These are phyloP conservation scores for Penicillium occitanis DNA, from an alignment of 2,329 filamentous ascomycete genomes.

Conservation along the genomic window DNA sequence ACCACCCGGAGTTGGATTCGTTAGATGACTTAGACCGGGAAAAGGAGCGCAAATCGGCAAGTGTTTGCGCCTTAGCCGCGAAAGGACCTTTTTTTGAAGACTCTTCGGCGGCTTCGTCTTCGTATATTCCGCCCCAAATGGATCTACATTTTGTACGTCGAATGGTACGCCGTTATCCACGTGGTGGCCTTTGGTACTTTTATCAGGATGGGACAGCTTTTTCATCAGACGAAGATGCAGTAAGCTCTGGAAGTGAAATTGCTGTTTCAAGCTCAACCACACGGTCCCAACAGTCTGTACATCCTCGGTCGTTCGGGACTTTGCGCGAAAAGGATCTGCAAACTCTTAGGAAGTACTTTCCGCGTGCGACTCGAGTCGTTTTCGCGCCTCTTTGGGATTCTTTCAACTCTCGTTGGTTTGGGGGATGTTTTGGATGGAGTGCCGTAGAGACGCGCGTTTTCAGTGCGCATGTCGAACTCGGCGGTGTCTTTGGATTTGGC, in stretches of 20 bases:
- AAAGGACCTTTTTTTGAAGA: neutral
- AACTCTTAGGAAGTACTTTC: slow-evolving; percentile 18
- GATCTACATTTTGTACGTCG: slow-evolving; percentile 16
- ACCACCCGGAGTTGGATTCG: neutral
- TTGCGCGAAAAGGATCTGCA: slow-evolving; percentile 3
- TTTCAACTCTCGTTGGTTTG: slow-evolving; percentile 41
- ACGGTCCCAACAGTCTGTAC: neutral
- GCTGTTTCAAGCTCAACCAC: neutral
- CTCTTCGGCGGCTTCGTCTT: neutral
- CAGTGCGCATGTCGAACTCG: slow-evolving; percentile 42
- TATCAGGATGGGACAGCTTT: slow-evolving; percentile 22
- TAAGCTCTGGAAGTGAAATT: neutral
- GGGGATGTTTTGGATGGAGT: slow-evolving; percentile 40
- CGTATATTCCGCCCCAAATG: slow-evolving; percentile 2
- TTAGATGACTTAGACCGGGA: neutral
- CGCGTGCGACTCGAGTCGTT: slow-evolving; percentile 34
- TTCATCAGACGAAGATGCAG: slow-evolving; percentile 23
- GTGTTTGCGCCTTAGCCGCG: neutral
- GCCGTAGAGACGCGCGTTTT: slow-evolving; percentile 29
- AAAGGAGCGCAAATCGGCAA: neutral
- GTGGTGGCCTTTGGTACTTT: slow-evolving; percentile 23
- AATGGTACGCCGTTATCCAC: slow-evolving; percentile 20
- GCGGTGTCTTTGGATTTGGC: slow-evolving; percentile 43
- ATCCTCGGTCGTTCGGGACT: neutral
- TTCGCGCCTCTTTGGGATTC: slow-evolving; percentile 49